Conservation (phyloP, 139 green algal species). For the Limnomonas spitsbergensis region DNA sequence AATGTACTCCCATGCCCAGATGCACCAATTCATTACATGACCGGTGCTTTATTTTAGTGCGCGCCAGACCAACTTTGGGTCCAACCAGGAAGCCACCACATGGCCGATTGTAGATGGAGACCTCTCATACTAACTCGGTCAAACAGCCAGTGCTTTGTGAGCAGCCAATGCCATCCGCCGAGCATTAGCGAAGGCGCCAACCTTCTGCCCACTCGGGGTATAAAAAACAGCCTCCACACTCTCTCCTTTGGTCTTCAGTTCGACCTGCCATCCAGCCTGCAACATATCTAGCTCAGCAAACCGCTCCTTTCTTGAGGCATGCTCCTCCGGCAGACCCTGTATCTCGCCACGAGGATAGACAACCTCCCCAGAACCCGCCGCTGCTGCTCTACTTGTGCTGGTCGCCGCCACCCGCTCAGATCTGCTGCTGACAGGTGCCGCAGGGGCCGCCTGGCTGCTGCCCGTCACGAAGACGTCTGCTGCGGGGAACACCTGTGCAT, state of each 20-base stretch:
- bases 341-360: slow-evolving; percentile 68
- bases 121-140: no score
- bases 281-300: slow-evolving; percentile 84
- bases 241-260: slow-evolving; percentile 63
- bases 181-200: slow-evolving; percentile 70
- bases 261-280: slow-evolving; percentile 67
- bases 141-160: no score
- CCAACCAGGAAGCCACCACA: no score
- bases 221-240: slow-evolving; percentile 83
- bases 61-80: no score
- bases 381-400: background rate
- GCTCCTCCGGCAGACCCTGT: slow-evolving; percentile 66
- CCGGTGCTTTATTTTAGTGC: no score
- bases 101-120: no score
- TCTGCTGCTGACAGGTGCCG: background rate
- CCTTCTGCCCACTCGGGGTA: slow-evolving; percentile 56
- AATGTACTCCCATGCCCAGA: no score
- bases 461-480: no score
- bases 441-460: no score
- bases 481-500: no score
- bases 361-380: slow-evolving; percentile 25
- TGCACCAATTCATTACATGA: no score
- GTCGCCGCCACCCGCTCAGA: background rate
- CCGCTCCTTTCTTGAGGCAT: slow-evolving; percentile 66
- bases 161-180: slow-evolving; percentile 60